Percentiles rank a stretch among this genome's conserved stretches.
Evolutionary conservation across 2,329 filamentous ascomycete genomes (phyloP).

Genomic region (Claviceps africana): DNA sequence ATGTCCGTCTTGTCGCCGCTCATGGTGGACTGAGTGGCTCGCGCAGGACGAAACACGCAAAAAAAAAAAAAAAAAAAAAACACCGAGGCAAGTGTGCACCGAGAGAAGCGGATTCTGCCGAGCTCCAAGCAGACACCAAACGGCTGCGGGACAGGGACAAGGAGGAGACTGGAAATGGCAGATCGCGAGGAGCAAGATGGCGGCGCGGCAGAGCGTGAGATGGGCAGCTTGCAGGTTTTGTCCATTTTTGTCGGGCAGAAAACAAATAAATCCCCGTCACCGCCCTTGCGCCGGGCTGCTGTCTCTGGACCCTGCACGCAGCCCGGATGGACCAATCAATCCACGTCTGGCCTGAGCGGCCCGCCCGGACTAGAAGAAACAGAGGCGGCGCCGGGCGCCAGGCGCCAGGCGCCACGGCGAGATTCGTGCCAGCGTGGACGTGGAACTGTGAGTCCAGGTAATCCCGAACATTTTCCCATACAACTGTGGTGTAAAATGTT

Average conservation of each 20-base stretch:
- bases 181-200: slow-evolving; percentile 1
- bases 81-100: neutral
- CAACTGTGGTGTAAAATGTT: no score
- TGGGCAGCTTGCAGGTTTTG: slow-evolving; percentile 7
- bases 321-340: neutral
- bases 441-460: no score
- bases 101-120: neutral
- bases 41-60: neutral
- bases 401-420: no score
- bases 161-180: neutral
- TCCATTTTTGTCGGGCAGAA: slow-evolving; percentile 15
- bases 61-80: no score
- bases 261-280: slow-evolving; percentile 16
- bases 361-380: no score
- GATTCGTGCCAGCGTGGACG: no score
- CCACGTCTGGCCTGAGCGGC: neutral
- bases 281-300: slow-evolving; percentile 10
- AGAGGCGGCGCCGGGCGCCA: no score
- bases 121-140: neutral
- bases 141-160: slow-evolving; percentile 1
- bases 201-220: neutral
- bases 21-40: slow-evolving; percentile 21
- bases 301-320: neutral
- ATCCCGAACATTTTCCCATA: no score
- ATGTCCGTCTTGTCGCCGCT: slow-evolving; percentile 42